Evolutionary conservation across 257 asterid species (phyloP).

Genomic region (Solanum bulbocastanum): DNA sequence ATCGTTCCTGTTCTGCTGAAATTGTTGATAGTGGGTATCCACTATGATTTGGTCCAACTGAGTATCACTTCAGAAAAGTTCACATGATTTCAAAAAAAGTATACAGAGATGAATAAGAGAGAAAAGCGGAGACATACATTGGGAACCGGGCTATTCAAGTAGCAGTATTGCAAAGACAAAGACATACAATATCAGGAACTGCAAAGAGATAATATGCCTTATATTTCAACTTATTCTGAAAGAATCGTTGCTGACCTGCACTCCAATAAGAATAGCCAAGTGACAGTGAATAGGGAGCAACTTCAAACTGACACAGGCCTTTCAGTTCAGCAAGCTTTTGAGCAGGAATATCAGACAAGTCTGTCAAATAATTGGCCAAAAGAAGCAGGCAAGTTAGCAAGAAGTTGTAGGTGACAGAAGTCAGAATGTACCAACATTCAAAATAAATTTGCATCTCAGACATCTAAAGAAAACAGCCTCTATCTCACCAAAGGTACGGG

Average conservation of each 20-base stretch:
- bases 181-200: not conserved
- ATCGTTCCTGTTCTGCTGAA: not conserved
- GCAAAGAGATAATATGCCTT: not conserved
- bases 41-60: not conserved
- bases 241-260: conserved; percentile 45
- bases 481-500: not conserved
- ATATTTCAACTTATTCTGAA: not conserved
- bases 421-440: not conserved
- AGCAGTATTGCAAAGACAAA: not conserved
- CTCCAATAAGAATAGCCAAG: conserved; percentile 89
- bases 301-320: conserved; percentile 57
- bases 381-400: not conserved
- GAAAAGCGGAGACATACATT: not conserved
- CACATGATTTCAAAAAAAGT: not conserved
- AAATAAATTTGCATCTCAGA: not conserved
- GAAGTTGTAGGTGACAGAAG: not conserved
- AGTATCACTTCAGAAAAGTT: not conserved
- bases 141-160: not conserved
- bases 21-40: not conserved
- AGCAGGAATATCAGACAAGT: conserved; percentile 66
- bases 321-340: conserved; percentile 61
- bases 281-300: conserved; percentile 57
- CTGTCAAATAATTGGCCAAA: conserved; percentile 24
- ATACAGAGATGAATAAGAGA: not conserved
- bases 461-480: not conserved